A percentile compares a stretch with the other conserved stretches of the same genome.
These are phyloP conservation scores for Bertia moriformis DNA, from an alignment of 2,329 filamentous ascomycete genomes.

Conservation along the genomic window DNA sequence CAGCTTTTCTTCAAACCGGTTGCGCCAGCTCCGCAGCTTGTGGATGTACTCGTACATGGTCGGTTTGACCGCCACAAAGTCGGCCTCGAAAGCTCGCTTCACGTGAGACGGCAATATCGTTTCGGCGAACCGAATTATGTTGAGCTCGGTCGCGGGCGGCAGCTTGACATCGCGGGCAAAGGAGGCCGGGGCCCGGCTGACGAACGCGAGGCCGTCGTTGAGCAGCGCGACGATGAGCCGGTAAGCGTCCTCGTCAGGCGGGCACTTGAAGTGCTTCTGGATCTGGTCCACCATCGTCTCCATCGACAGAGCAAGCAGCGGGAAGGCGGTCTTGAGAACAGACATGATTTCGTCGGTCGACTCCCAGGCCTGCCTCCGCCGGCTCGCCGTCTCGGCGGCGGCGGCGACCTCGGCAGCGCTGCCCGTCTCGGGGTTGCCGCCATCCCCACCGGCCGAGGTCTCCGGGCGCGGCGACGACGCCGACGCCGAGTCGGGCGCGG, in stretches of 20 bases:
- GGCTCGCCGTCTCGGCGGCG: conserved; percentile 7
- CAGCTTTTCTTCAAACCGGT: conserved; percentile 94
- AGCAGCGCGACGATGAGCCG: conserved; percentile 90
- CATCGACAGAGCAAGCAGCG: conserved; percentile 88
- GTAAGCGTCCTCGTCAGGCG: conserved; percentile 94
- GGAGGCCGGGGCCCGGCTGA: conserved; percentile 70
- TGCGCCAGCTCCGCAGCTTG: conserved; percentile 86
- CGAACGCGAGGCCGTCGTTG: conserved; percentile 87
- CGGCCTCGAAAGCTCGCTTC: conserved; percentile 87
- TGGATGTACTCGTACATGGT: conserved; percentile 98
- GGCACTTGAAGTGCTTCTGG: conserved; percentile 97
- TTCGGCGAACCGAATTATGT: conserved; percentile 91
- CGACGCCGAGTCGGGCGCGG: conserved; percentile 12
- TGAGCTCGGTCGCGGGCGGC: conserved; percentile 77
- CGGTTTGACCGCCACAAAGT: conserved; percentile 87
- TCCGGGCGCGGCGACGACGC: conserved; percentile 1
- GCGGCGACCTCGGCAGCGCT: conserved; percentile 6
- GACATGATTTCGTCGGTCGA: conserved; percentile 91
- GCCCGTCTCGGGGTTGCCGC: conserved; percentile 5
- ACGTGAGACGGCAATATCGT: conserved; percentile 91
- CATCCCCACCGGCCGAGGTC: conserved; percentile 3
- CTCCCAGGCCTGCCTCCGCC: conserved; percentile 77
- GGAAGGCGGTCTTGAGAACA: conserved; percentile 91
- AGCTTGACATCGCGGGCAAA: conserved; percentile 87
- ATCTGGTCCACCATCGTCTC: conserved; percentile 99